These are phyloP conservation scores for Nematodospora valgi DNA, from an alignment of 805 yeast species.

Conservation along the genomic window DNA sequence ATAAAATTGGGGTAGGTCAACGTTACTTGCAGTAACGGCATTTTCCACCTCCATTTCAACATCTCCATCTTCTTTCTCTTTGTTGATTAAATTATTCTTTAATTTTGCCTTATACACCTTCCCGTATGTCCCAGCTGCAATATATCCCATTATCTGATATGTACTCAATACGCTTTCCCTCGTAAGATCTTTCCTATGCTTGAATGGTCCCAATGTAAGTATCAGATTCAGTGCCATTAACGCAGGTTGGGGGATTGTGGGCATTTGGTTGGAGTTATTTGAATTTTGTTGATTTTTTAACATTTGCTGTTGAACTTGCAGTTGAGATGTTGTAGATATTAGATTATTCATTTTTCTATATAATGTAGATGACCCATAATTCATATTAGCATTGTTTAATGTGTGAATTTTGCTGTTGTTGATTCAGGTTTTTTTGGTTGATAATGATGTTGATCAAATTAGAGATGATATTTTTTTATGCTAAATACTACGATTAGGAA, in stretches of 20 bases:
- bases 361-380: conserved; percentile 3
- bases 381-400: conserved; percentile 3
- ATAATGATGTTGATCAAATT: background rate
- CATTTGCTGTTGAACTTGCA: conserved; percentile 2
- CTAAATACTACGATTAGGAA: too few relatives aligned
- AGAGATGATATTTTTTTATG: background rate
- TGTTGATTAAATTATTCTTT: conserved; percentile 14
- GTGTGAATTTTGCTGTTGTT: background rate
- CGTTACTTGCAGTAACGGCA: background rate
- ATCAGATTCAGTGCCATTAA: conserved; percentile 40
- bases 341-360: conserved; percentile 5
- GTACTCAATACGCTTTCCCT: conserved; percentile 76
- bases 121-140: conserved; percentile 98
- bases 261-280: conserved; percentile 4
- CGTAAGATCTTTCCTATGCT: conserved; percentile 54
- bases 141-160: conserved; percentile 88
- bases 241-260: conserved; percentile 33
- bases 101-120: conserved; percentile 86
- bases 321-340: conserved; percentile 3
- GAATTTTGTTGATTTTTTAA: conserved; percentile 1
- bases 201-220: conserved; percentile 41
- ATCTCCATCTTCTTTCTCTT: conserved; percentile 11
- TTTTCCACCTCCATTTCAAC: background rate
- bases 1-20: conserved; percentile 35
- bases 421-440: background rate